phyloP scores from a whole-genome alignment of 108 stramenopile genomes.

The Ochromonas danica region DNA sequence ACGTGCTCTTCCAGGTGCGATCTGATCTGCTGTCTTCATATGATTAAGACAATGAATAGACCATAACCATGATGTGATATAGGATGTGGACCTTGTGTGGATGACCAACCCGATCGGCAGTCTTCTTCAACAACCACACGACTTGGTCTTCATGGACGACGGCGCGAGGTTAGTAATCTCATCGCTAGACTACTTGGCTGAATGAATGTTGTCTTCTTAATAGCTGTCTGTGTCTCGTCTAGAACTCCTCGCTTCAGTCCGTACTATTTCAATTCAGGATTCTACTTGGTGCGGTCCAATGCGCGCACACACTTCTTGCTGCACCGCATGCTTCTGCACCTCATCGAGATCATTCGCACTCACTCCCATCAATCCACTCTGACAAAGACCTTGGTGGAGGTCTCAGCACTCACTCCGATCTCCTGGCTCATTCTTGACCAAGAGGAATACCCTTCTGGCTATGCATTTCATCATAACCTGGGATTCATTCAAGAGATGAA shows the following conservation, averaged over 20 bases:
- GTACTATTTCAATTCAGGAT: slow-evolving; percentile 29
- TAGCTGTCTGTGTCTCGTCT: background rate
- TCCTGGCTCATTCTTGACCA: background rate
- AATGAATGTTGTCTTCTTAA: too few relatives aligned
- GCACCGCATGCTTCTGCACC: background rate
- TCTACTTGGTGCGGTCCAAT: slow-evolving; percentile 19
- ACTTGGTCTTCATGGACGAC: slow-evolving; percentile 29
- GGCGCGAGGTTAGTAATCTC: slow-evolving; percentile 1
- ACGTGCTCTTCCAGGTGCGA: slow-evolving; percentile 36
- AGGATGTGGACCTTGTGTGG: slow-evolving; percentile 40
- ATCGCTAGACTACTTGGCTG: too few relatives aligned
- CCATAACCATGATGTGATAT: background rate
- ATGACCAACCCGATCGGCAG: background rate
- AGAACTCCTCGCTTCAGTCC: slow-evolving; percentile 34
- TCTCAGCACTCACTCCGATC: background rate
- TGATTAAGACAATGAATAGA: background rate
- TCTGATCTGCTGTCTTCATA: background rate
- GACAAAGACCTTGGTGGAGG: background rate
- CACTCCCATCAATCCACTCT: slow-evolving; percentile 33
- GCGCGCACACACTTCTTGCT: slow-evolving; percentile 5
- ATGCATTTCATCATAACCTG: slow-evolving; percentile 22
- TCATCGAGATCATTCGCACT: background rate
- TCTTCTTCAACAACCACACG: background rate
- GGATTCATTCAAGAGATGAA: background rate
- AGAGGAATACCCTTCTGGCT: slow-evolving; percentile 12